Evolutionary conservation across 768 basidiomycete genomes (phyloP).

Genomic region (Kwoniella bestiolae): DNA sequence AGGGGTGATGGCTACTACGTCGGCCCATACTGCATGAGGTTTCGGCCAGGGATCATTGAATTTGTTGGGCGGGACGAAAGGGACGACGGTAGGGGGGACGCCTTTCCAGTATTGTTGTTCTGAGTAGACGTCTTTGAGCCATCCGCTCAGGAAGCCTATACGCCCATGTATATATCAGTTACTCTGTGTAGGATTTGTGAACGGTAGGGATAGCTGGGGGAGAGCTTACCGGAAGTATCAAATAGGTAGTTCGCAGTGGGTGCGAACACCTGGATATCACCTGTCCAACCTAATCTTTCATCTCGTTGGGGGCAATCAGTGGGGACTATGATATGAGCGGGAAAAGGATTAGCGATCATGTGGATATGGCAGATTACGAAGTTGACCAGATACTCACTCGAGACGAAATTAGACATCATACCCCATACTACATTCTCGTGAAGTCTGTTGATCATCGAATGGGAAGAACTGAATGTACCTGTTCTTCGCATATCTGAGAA

Average conservation of each 20-base stretch:
- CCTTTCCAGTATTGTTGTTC: slow-evolving; percentile 39
- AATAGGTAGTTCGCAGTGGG: slow-evolving; percentile 48
- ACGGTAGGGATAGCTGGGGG: background rate
- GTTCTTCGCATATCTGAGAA: slow-evolving; percentile 41
- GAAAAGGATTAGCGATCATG: no score
- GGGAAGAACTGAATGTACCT: slow-evolving; percentile 44
- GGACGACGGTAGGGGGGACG: slow-evolving; percentile 41
- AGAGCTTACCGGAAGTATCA: slow-evolving; percentile 27
- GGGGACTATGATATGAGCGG: slow-evolving; percentile 27
- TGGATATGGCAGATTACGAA: no score
- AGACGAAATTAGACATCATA: slow-evolving; percentile 44
- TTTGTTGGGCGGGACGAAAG: slow-evolving; percentile 28
- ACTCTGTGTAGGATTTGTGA: background rate
- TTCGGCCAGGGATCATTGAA: slow-evolving; percentile 9
- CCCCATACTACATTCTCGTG: slow-evolving; percentile 48
- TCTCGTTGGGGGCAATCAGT: slow-evolving; percentile 57
- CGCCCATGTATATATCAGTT: background rate
- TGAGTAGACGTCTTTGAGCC: slow-evolving; percentile 45
- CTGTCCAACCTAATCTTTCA: slow-evolving; percentile 56
- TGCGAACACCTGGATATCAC: slow-evolving; percentile 54
- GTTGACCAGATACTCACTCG: slow-evolving; percentile 2
- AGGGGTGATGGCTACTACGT: slow-evolving; percentile 44
- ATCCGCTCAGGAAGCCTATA: slow-evolving; percentile 20
- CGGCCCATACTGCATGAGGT: slow-evolving; percentile 41
- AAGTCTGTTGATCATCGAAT: slow-evolving; percentile 39